Percentiles rank a stretch among this genome's conserved stretches.
Conservation (phyloP, 106 monocot genomes). For the Vanilla planifolia region DNA sequence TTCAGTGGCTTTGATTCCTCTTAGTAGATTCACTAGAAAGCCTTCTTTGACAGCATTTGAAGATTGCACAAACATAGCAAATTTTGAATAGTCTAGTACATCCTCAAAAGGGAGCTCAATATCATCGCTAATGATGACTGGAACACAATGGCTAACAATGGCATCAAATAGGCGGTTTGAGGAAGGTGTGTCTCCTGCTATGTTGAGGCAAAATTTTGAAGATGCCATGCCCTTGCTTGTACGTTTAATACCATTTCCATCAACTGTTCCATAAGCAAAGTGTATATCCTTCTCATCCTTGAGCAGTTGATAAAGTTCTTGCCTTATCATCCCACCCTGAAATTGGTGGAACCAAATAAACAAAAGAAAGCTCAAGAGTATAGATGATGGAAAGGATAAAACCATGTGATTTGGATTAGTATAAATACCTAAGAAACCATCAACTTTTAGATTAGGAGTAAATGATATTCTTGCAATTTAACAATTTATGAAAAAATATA, state of each 20-base stretch:
- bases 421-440: too few species aligned
- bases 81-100: constrained; percentile 70
- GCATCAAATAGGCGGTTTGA: constrained; percentile 88
- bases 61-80: constrained; percentile 64
- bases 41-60: constrained; percentile 53
- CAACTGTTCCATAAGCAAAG: constrained; percentile 52
- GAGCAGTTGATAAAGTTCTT: constrained; percentile 55
- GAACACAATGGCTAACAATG: constrained; percentile 73
- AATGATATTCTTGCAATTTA: too few species aligned
- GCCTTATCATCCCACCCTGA: constrained; percentile 64
- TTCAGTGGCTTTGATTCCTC: constrained; percentile 31
- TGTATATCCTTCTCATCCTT: constrained; percentile 65
- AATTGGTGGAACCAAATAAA: too few species aligned
- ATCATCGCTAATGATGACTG: constrained; percentile 74
- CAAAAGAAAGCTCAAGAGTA: too few species aligned
- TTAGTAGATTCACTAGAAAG: constrained; percentile 45
- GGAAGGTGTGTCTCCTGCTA: constrained; percentile 91
- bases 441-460: too few species aligned
- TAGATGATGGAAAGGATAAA: too few species aligned
- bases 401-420: too few species aligned
- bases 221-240: constrained; percentile 58
- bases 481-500: too few species aligned
- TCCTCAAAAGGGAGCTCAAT: constrained; percentile 88
- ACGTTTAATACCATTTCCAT: constrained; percentile 30
- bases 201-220: constrained; percentile 76